Evolutionary conservation across 139 green algal genomes (phyloP).

Genomic region (Nannochloris sp.): DNA sequence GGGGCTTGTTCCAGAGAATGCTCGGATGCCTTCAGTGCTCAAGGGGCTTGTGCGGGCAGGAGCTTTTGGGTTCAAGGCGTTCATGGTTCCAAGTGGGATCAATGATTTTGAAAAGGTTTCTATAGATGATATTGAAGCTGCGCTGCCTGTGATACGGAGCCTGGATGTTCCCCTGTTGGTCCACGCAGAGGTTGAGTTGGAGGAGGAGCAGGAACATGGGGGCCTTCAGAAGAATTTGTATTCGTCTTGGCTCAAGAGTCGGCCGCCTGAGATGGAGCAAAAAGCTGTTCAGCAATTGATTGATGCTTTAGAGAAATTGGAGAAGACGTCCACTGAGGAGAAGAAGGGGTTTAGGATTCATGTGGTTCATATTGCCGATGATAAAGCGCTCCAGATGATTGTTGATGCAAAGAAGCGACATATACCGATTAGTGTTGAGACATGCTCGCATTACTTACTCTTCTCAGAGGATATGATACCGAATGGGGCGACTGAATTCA

Average conservation of each 20-base stretch:
- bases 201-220: not conserved
- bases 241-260: not conserved
- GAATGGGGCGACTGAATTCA: conserved; percentile 65
- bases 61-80: conserved; percentile 87
- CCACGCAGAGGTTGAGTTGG: conserved; percentile 61
- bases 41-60: conserved; percentile 53
- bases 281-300: conserved; percentile 58
- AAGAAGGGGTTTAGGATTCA: conserved; percentile 27
- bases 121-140: conserved; percentile 43
- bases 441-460: conserved; percentile 87
- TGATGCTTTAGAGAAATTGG: conserved; percentile 13
- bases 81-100: conserved; percentile 84
- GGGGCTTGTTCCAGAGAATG: conserved; percentile 83
- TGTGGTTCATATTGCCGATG: conserved; percentile 18
- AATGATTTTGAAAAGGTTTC: conserved; percentile 75
- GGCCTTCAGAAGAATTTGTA: not conserved
- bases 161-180: conserved; percentile 59
- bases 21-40: conserved; percentile 43
- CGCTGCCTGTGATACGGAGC: conserved; percentile 56
- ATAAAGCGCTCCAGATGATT: conserved; percentile 21
- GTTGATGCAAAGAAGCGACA: conserved; percentile 32
- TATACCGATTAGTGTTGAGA: conserved; percentile 77
- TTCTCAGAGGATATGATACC: conserved; percentile 69
- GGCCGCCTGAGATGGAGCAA: conserved; percentile 65
- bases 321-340: not conserved